Percentiles rank a stretch among this genome's conserved stretches.
phyloP scores from a whole-genome alignment of 148 eudicot species.

The Rhododendron ferrugineum region DNA sequence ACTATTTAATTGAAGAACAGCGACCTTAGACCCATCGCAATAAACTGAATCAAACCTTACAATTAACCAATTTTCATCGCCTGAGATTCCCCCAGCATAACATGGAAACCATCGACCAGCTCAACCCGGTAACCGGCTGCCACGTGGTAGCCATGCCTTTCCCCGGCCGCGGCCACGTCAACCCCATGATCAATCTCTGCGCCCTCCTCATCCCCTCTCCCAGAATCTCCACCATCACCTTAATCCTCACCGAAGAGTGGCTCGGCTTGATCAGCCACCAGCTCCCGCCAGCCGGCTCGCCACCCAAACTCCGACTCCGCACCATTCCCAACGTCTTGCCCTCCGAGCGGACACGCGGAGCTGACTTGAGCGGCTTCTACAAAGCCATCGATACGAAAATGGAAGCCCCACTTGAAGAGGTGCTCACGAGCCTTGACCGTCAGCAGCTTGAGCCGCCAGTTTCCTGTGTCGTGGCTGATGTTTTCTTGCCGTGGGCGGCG shows the following conservation, averaged over 20 bases:
- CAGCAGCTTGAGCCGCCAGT: not conserved
- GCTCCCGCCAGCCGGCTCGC: not conserved
- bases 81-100: not conserved
- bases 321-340: not conserved
- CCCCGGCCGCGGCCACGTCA: not conserved
- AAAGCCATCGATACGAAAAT: not conserved
- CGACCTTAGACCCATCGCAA: too few relatives aligned
- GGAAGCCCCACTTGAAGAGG: not conserved
- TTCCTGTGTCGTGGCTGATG: not conserved
- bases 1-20: too few relatives aligned
- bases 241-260: not conserved
- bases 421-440: not conserved
- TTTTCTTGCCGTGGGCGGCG: not conserved
- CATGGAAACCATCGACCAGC: not conserved
- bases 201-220: not conserved
- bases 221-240: not conserved
- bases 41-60: not conserved
- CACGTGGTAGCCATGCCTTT: not conserved
- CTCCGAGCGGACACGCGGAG: not conserved
- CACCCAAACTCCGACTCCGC: not conserved
- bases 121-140: not conserved
- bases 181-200: not conserved
- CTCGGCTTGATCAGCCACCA: not conserved
- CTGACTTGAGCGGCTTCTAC: not conserved
- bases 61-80: not conserved